Base-by-base conservation (phyloP, 192 early-diverging fungal species). In the Backusella macrospora region DNA sequence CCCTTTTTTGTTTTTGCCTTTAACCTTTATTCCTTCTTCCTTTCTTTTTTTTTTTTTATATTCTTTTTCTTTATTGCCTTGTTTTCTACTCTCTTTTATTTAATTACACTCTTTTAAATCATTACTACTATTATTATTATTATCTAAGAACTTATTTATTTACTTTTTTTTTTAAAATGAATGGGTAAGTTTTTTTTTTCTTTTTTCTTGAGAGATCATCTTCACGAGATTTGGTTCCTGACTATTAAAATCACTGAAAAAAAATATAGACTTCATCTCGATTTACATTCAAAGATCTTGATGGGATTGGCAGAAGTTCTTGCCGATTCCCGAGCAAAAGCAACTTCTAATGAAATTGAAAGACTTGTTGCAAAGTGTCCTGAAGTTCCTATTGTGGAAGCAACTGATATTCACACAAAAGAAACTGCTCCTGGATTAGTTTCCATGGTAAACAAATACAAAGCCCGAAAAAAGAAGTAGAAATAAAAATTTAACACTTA, bases 231-330 rank as follows among this genome's bases (percentile, higher is more conserved):
- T 34, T 52, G 2, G 18, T 21, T 52, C 18, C 21, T 23, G 13
- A 59, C 5, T 59, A 18, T 18, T 34, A 34, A 34, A 34, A 34
- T 34, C 29, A 34, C 29, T 42, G 40, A 6, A 42, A 42, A 23
- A 10, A 64, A 64, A 39, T 52, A 46, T 79, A 88, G 86, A 15
- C 83, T 88, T 68, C 83, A 89, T 39, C 76, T 83, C 65, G 84
- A 89, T 74, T 75, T 89, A 69, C 87, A 87, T 62, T 78, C 80
- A 15, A 83, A 82, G 52, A 86, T 89, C 46, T 70, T 89, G 6
- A 77, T 82, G 75, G 81, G 82, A 18, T 74, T 89, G 26, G 82
- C 86, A 62, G 80, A 84, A 52, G 85, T 84, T 14, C 77, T 84
- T 15, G 86, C 83, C 39, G 80, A 82, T 69, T 80, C 80, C 65